Conservation (phyloP, 2,329 filamentous ascomycete genomes). For the Pseudogymnoascus sp. region DNA sequence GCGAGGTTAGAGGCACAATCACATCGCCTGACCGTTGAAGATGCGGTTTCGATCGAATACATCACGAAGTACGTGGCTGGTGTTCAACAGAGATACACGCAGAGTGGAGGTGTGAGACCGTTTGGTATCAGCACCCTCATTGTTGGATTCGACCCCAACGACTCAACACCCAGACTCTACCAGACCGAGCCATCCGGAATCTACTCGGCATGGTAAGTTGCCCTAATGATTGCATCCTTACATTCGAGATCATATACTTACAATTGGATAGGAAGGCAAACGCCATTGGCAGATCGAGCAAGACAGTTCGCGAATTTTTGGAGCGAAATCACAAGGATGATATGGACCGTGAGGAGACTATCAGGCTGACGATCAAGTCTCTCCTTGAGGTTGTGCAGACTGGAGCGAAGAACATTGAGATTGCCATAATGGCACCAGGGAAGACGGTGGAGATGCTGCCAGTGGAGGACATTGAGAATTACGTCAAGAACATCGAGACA, state of each 20-base stretch:
- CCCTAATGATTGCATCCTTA: neutral
- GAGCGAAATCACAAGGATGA: slow-evolving; percentile 98
- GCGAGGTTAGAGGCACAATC: slow-evolving; percentile 95
- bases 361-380: slow-evolving; percentile 96
- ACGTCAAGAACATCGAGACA: slow-evolving; percentile 97
- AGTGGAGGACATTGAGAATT: slow-evolving; percentile 90
- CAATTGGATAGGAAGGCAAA: slow-evolving; percentile 78
- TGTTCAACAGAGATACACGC: slow-evolving; percentile 97
- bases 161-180: slow-evolving; percentile 81
- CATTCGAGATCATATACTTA: slow-evolving; percentile 13
- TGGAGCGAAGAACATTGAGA: slow-evolving; percentile 99
- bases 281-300: slow-evolving; percentile 94
- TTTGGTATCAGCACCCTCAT: slow-evolving; percentile 98
- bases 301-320: slow-evolving; percentile 97
- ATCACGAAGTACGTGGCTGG: slow-evolving; percentile 98
- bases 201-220: slow-evolving; percentile 87
- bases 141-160: slow-evolving; percentile 95
- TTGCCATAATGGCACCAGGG: slow-evolving; percentile 92
- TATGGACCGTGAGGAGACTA: slow-evolving; percentile 93
- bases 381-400: slow-evolving; percentile 97
- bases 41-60: slow-evolving; percentile 96
- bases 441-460: slow-evolving; percentile 89
- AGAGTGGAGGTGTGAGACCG: slow-evolving; percentile 95
- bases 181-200: slow-evolving; percentile 99
- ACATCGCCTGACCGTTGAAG: slow-evolving; percentile 92